Evolutionary conservation across 2,329 filamentous ascomycete species (phyloP).

Genomic region (Penicillium occitanis): DNA sequence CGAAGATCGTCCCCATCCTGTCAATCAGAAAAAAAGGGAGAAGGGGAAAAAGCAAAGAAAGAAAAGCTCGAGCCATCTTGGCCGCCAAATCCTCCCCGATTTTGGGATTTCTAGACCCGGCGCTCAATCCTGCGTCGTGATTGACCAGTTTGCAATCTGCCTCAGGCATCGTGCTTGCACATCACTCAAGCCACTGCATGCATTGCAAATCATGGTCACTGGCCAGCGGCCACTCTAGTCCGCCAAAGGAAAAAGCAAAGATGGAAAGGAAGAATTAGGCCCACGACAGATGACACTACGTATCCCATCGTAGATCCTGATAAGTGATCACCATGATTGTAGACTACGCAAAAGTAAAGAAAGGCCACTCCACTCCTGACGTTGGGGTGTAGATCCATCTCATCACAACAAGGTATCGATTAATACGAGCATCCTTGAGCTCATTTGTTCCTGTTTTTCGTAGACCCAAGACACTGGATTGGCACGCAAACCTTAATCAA

Average conservation of each 20-base stretch:
- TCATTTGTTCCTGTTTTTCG: not conserved
- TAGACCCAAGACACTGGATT: slow-evolving; percentile 1
- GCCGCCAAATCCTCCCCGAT: not conserved
- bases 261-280: not conserved
- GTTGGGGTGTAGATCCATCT: slow-evolving; percentile 9
- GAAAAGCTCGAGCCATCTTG: slow-evolving; percentile 9
- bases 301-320: slow-evolving; percentile 5
- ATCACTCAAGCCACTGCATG: slow-evolving; percentile 10
- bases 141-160: not conserved
- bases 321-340: not conserved
- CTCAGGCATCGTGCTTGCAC: not conserved
- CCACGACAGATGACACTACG: not conserved
- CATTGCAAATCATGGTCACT: slow-evolving; percentile 10
- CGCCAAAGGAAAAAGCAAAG: not conserved
- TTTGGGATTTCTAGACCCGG: slow-evolving; percentile 6
- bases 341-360: not conserved
- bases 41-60: not conserved
- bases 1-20: not conserved
- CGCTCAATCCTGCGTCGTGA: slow-evolving; percentile 4
- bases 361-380: not conserved
- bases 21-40: not conserved
- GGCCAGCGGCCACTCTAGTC: not conserved
- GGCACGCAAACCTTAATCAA: slow-evolving; percentile 1
- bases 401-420: not conserved
- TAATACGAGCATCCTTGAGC: not conserved